Evolutionary conservation across 2,329 filamentous ascomycete genomes (phyloP), one percentile per base, ranked within the genome.

Genomic region (Fusarium euwallaceae): DNA sequence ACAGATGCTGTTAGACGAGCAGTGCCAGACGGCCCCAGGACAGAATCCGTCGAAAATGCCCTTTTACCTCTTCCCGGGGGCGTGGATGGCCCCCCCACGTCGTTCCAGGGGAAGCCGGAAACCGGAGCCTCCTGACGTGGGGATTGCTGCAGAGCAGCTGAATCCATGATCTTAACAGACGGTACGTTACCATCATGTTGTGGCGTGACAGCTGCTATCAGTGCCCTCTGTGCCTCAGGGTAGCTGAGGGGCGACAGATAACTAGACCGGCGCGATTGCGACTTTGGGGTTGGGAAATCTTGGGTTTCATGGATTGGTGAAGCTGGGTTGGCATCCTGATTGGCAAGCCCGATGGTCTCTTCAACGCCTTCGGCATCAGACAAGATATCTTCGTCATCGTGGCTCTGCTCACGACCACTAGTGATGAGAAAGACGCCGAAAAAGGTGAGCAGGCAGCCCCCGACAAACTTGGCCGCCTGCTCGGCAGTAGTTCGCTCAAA

Each of bases 401-500:
- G 86, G 20, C 88, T 88, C 12, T 87, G 85, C 61, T 89, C 86
- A 76, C 95, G 89, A 64, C 95, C 95, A 78, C 93, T 97, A 2
- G 97, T 98, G 80, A 99, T 98, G 76, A 98, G 89, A 83, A 97
- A 98, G n/a, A 99, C 97, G 11, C 97, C 97, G 69, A 96, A 92
- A 82, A 99, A 99, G 1, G 97, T 99, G 74, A 99, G 84, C 6
- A 94, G 87, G 83, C 97, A 99, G 41, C 97, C 97, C 24, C 94
- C 94, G 14, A 98, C 85, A 80, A 99, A 99, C 78, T 98, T 97
- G 66, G 87, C 85, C 3, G 94, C 94, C 78, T 94, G 93, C 58
- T 91, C 88, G 34, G 88, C 84, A 0, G 92, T 93, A 9, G 94
- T 94, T 48, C 93, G 92, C 82, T 98, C 94, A 79, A 99, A 99